Percentiles rank a stretch among this genome's conserved stretches.
Conservation (phyloP, 2,329 filamentous ascomycete genomes). For the Sordariomycetes sp. region DNA sequence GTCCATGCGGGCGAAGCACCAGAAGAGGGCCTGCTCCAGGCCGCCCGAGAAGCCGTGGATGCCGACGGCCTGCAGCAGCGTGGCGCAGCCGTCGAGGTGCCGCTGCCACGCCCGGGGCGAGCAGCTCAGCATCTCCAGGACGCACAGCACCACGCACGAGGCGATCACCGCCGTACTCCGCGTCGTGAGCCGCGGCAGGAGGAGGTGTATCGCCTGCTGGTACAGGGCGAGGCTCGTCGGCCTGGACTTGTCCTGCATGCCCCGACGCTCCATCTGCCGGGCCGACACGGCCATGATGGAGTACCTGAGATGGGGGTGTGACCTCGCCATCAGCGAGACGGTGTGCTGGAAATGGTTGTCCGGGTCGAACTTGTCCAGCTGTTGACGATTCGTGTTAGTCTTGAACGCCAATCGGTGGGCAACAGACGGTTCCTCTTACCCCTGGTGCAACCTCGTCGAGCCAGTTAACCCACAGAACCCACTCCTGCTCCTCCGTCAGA, state of each 20-base stretch:
- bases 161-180: constrained; percentile 38
- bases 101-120: constrained; percentile 36
- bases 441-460: constrained; percentile 28
- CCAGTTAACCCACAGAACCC: constrained; percentile 27
- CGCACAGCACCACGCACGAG: constrained; percentile 41
- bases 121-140: constrained; percentile 41
- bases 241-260: neutral
- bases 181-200: constrained; percentile 34
- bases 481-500: constrained; percentile 11
- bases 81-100: constrained; percentile 40
- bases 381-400: neutral
- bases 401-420: constrained; percentile 11
- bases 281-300: constrained; percentile 40
- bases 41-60: constrained; percentile 39
- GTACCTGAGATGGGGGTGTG: constrained; percentile 31
- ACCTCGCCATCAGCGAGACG: constrained; percentile 32
- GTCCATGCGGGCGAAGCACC: constrained; percentile 45
- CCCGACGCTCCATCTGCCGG: constrained; percentile 35
- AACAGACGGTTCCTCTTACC: constrained; percentile 20
- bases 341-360: constrained; percentile 34
- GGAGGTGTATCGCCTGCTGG: constrained; percentile 36
- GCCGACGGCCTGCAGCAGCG: constrained; percentile 34
- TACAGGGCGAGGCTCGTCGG: constrained; percentile 30
- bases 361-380: constrained; percentile 34
- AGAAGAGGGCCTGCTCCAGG: constrained; percentile 38